phyloP scores from a whole-genome alignment of 306 rosid genomes.

The Cucurbita pepo region DNA sequence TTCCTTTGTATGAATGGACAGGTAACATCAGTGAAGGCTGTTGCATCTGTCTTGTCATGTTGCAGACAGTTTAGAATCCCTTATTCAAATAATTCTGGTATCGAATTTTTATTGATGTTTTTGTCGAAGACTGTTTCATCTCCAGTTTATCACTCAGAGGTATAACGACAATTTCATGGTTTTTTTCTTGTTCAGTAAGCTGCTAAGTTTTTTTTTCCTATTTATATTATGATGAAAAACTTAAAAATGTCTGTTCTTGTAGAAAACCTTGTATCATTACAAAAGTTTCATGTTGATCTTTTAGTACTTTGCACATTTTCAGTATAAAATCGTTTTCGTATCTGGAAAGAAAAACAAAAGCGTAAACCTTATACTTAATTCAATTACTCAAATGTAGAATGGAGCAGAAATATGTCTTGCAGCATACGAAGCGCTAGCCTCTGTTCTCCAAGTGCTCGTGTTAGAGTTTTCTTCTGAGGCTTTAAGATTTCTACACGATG shows the following conservation, averaged over 20 bases:
- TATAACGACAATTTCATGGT: slow-evolving; percentile 13
- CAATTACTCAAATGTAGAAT: slow-evolving; percentile 30
- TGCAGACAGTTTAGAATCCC: slow-evolving; percentile 32
- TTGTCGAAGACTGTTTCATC: slow-evolving; percentile 48
- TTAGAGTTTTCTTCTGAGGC: slow-evolving; percentile 31
- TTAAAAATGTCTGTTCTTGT: not conserved
- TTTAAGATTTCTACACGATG: slow-evolving; percentile 21
- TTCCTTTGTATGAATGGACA: slow-evolving; percentile 20
- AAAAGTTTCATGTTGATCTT: not conserved
- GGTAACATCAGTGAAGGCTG: slow-evolving; percentile 58
- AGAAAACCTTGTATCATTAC: not conserved
- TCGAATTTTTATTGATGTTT: slow-evolving; percentile 59
- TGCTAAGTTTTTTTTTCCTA: not conserved
- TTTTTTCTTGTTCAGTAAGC: slow-evolving; percentile 6
- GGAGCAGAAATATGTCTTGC: slow-evolving; percentile 78
- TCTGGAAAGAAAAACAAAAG: not conserved
- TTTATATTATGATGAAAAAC: slow-evolving; percentile 1
- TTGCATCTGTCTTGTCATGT: slow-evolving; percentile 47
- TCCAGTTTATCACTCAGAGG: slow-evolving; percentile 56
- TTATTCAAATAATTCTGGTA: slow-evolving; percentile 24
- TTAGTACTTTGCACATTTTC: not conserved
- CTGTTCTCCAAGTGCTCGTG: slow-evolving; percentile 43
- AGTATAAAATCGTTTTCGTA: not conserved
- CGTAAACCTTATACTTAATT: slow-evolving; percentile 5
- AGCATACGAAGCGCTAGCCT: slow-evolving; percentile 63